Evolutionary conservation across 805 yeast genomes (phyloP).

Genomic region (Starmera pachycereana): DNA sequence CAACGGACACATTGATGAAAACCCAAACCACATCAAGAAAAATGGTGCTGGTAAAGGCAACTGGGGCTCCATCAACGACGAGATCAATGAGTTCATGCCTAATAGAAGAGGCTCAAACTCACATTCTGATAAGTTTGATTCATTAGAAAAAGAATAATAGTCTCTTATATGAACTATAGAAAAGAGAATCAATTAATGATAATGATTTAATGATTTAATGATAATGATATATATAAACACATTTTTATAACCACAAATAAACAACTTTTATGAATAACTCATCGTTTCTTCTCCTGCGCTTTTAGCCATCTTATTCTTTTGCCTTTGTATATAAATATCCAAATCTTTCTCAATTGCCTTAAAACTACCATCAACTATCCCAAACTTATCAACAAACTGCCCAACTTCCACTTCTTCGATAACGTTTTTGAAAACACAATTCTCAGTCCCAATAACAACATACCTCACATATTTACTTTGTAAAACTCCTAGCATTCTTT

Average conservation of each 20-base stretch:
- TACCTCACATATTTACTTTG: conserved; percentile 84
- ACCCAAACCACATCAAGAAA: conserved; percentile 73
- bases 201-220: no score
- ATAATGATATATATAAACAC: no score
- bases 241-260: neutral
- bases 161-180: no score
- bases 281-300: conserved; percentile 35
- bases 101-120: conserved; percentile 42
- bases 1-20: conserved; percentile 54
- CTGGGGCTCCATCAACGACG: conserved; percentile 84
- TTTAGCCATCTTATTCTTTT: conserved; percentile 78
- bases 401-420: conserved; percentile 24
- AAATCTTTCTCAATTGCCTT: conserved; percentile 61
- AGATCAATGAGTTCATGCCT: conserved; percentile 45
- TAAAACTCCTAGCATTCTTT: conserved; percentile 76
- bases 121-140: conserved; percentile 27
- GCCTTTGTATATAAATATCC: conserved; percentile 74
- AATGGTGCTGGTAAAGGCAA: conserved; percentile 80
- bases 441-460: conserved; percentile 35
- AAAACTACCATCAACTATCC: conserved; percentile 61
- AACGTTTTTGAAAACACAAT: neutral
- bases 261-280: neutral
- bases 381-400: conserved; percentile 44
- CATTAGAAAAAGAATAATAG: conserved; percentile 1
- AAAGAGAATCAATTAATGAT: no score